Evolutionary conservation across 1,284 basidiomycete genomes (phyloP).

Genomic region (Fomitopsis palustris): DNA sequence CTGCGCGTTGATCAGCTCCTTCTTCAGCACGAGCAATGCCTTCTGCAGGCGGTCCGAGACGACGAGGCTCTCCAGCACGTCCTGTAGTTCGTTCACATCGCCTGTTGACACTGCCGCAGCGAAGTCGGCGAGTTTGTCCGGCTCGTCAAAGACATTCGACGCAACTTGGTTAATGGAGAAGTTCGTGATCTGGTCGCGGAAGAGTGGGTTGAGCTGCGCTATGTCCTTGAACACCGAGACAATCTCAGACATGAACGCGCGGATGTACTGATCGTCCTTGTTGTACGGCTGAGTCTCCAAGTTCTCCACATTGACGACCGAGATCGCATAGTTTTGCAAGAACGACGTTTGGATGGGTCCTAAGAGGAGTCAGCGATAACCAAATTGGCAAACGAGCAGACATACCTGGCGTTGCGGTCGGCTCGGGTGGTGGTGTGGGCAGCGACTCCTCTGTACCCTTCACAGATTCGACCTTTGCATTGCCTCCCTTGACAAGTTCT

Average conservation of each 20-base stretch:
- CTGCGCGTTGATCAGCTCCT: slow-evolving; percentile 97
- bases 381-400: neutral
- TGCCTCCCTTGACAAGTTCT: slow-evolving; percentile 71
- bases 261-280: slow-evolving; percentile 92
- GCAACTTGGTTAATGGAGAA: slow-evolving; percentile 95
- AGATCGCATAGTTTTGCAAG: slow-evolving; percentile 87
- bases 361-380: slow-evolving; percentile 14
- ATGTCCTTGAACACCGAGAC: slow-evolving; percentile 99
- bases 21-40: slow-evolving; percentile 91
- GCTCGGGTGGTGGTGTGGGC: slow-evolving; percentile 36
- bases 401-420: slow-evolving; percentile 17
- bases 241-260: slow-evolving; percentile 95
- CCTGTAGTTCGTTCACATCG: slow-evolving; percentile 89
- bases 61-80: slow-evolving; percentile 84
- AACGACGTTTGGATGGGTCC: slow-evolving; percentile 83
- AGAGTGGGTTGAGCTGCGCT: slow-evolving; percentile 94
- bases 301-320: slow-evolving; percentile 90
- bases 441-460: slow-evolving; percentile 38
- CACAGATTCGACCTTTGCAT: slow-evolving; percentile 47
- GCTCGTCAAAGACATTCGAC: slow-evolving; percentile 98
- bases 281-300: slow-evolving; percentile 80
- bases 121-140: slow-evolving; percentile 97
- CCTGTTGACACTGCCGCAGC: slow-evolving; percentile 95
- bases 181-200: slow-evolving; percentile 97
- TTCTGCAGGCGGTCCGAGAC: slow-evolving; percentile 92